phyloP scores from a whole-genome alignment of 306 rosid species.

The Prunus padus region DNA sequence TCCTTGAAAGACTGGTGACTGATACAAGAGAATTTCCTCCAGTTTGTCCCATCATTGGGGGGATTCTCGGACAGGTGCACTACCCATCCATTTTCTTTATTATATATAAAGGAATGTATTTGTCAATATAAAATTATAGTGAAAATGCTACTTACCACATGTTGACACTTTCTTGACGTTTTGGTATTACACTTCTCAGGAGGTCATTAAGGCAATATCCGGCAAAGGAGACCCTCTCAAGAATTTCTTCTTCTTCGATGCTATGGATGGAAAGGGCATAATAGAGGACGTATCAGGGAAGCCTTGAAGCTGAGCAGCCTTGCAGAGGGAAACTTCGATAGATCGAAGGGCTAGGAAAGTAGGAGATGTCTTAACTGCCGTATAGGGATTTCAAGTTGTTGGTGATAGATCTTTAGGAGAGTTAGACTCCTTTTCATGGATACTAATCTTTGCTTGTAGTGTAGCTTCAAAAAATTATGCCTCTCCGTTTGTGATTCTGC shows the following conservation, averaged over 20 bases:
- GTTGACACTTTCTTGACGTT: conserved; percentile 10
- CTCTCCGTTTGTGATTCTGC: background rate
- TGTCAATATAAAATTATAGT: background rate
- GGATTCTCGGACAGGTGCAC: conserved; percentile 92
- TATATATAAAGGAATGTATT: background rate
- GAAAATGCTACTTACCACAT: background rate
- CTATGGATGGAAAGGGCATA: conserved; percentile 81
- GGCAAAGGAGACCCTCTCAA: conserved; percentile 84
- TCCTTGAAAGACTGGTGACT: conserved; percentile 70
- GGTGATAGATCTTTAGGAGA: conserved; percentile 8
- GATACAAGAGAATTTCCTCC: conserved; percentile 81
- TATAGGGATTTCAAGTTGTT: conserved; percentile 5
- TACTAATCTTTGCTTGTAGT: background rate
- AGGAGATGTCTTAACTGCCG: background rate
- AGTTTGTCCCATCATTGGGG: conserved; percentile 87
- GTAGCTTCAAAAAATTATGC: background rate
- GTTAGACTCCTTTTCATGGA: conserved; percentile 22
- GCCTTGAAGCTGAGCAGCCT: conserved; percentile 25
- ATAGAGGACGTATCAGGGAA: conserved; percentile 65
- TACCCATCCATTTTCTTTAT: background rate
- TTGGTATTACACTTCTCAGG: conserved; percentile 40
- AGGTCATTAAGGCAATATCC: conserved; percentile 93
- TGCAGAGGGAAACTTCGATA: background rate
- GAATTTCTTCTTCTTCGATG: conserved; percentile 83
- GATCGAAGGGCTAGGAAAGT: background rate